Evolutionary conservation across 176 grass and related monocot species (phyloP).

Genomic region (Secale cereale): DNA sequence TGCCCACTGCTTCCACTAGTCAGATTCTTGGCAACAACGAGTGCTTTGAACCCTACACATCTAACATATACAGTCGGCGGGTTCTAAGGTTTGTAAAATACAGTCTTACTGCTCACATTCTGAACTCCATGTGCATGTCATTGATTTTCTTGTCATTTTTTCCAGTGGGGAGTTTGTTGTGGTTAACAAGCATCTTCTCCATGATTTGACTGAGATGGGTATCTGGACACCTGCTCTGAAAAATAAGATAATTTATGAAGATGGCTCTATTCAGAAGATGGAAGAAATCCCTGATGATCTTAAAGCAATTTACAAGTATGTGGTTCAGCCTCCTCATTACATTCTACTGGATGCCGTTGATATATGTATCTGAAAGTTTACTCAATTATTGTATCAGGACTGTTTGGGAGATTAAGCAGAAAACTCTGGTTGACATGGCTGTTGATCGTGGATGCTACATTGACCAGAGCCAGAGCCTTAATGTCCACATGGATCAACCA

Average conservation of each 20-base stretch:
- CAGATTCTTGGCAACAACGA: slow-evolving; percentile 99
- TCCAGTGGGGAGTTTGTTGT: slow-evolving; percentile 96
- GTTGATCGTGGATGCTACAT: slow-evolving; percentile 96
- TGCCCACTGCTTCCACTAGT: slow-evolving; percentile 99
- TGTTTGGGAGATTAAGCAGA: slow-evolving; percentile 99
- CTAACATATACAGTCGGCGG: slow-evolving; percentile 78
- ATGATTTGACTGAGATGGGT: slow-evolving; percentile 96
- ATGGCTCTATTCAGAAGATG: slow-evolving; percentile 89
- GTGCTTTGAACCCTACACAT: slow-evolving; percentile 86
- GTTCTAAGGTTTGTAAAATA: slow-evolving; percentile 67
- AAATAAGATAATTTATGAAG: slow-evolving; percentile 92
- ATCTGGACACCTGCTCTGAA: slow-evolving; percentile 80
- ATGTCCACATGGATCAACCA: slow-evolving; percentile 97
- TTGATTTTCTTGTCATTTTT: slow-evolving; percentile 23
- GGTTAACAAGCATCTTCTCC: slow-evolving; percentile 98
- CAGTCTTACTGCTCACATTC: neutral
- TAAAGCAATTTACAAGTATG: slow-evolving; percentile 97
- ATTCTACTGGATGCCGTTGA: neutral
- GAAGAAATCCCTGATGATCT: slow-evolving; percentile 77
- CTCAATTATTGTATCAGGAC: slow-evolving; percentile 49
- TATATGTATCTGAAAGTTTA: slow-evolving; percentile 11
- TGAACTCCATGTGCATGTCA: neutral
- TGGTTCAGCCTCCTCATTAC: neutral
- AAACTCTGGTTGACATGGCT: slow-evolving; percentile 96
- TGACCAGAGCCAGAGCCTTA: slow-evolving; percentile 98